Conservation (phyloP, 257 asterid genomes). For the Coffea eugenioides region DNA sequence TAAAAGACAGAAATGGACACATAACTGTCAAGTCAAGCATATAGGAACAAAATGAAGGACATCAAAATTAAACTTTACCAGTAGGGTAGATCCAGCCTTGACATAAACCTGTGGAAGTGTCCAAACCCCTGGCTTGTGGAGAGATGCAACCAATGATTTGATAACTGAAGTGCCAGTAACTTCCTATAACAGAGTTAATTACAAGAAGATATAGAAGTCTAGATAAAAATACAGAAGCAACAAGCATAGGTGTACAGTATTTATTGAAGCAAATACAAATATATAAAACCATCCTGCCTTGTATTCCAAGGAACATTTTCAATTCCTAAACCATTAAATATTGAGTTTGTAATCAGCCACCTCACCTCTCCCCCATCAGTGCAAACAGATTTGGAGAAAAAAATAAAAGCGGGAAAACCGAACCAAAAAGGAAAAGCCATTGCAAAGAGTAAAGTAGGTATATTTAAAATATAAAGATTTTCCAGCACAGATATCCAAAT, state of each 20-base stretch:
- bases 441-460: neutral
- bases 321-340: neutral
- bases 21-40: slow-evolving; percentile 9
- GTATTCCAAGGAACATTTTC: neutral
- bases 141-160: slow-evolving; percentile 51
- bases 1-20: slow-evolving; percentile 9
- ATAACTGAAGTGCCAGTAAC: slow-evolving; percentile 60
- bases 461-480: neutral
- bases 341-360: neutral
- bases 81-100: slow-evolving; percentile 66
- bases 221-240: neutral
- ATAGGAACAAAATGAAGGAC: slow-evolving; percentile 9
- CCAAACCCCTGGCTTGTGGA: slow-evolving; percentile 64
- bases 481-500: neutral
- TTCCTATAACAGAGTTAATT: slow-evolving; percentile 43
- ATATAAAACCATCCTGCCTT: neutral
- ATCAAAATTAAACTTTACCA: slow-evolving; percentile 49
- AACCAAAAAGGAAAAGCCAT: neutral
- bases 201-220: neutral
- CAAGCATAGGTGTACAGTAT: neutral
- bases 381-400: neutral
- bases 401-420: neutral
- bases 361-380: neutral
- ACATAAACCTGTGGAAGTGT: slow-evolving; percentile 67
- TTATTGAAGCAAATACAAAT: neutral